Base-by-base conservation (phyloP, 108 stramenopile species). In the Conticribra guillardii region DNA sequence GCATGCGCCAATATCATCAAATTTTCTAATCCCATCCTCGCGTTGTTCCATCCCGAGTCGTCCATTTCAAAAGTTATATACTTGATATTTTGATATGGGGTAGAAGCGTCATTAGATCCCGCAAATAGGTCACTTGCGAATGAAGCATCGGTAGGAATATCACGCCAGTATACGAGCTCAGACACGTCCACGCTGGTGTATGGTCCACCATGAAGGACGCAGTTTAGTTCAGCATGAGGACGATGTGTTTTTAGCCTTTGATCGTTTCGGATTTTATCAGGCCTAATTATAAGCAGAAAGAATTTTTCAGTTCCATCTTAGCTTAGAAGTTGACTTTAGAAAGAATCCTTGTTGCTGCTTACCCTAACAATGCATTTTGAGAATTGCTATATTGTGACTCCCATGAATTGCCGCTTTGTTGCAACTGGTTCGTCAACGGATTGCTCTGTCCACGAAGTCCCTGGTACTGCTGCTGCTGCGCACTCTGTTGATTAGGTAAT, bases 61-160 rank as follows among this genome's bases (percentile, higher is more conserved):
- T 90, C 89, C 57, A 85, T 80, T 79, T 90, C 87, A 49, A 88
- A 87, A 30, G 87, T 90, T 16, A 90, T 54, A 67, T 90, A 90
- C 56, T 87, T 84, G 0, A 54, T 45, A 21, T 54, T 51, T 48
- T 62, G 60, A 23, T 57, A 57, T 11, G 56, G 51, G n/a, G 22
- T 61, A 18, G 71, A 62, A 5, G 17, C 47, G 4, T 28, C 27
- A 29, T 49, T 33, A 5, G 0, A 27, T 55, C 53, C 29, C 52
- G 27, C 33, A 56, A 65, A 24, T 75, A 75, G 66, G 27, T 60
- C 2, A 45, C 71, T 73, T 11, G 19, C 49, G 45, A 63, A 69
- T 0, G 68, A 51, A 15, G 70, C 68, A 52, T 82, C 82, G 23
- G 58, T 30, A 28, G 65, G 54, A 15, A 79, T 63, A 22, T 82